Base-by-base conservation (phyloP, 169 alveolate genomes). In the Pseudocohnilembus persalinus region DNA sequence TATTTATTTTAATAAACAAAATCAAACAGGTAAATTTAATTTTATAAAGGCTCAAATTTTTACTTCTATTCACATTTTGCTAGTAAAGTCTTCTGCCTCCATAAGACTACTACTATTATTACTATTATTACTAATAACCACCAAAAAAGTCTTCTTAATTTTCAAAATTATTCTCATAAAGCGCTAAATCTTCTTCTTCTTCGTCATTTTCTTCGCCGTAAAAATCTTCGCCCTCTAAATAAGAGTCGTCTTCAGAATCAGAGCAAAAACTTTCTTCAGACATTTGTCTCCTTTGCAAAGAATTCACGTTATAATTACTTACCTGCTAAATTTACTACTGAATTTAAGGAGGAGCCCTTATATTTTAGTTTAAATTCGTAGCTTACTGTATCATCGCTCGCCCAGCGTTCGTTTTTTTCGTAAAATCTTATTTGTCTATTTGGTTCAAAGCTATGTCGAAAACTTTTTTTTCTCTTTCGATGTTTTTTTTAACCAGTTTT, bases 161-260 rank as follows among this genome's bases (percentile, higher is more conserved):
- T n/a, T 68, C 75, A 65, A 74, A 83, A 30, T 81, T 88, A 76
- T 73, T 79, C 77, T 28, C 73, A 73, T 31, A 77, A 77, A 34
- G 81, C 76, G 20, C 29, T 34, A 64, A 83, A 75, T 68, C 15
- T 25, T 65, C 77, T 63, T 28, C 34, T 33, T 29, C 34, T 29
- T 0, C 0, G 1, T 29, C 77, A 11, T 65, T 27, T 35, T 49
- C 68, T 4, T 49, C 20, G 68, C 68, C 20, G 26, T 11, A 11
- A 11, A 11, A 4, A 11, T 49, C 68, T 49, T 49, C 68, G 20
- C 20, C 68, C 20, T 49, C 68, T 49, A 20, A 49, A 49, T 49
- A 49, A 4, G 68, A 49, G 20, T 49, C 4, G 68, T 49, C 68
- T 49, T 49, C 68, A 49, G 68, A 49, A 49, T 49, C 68, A n/a